Evolutionary conservation across 2,329 filamentous ascomycete genomes (phyloP).

Genomic region (Chaetothyriales sp.): DNA sequence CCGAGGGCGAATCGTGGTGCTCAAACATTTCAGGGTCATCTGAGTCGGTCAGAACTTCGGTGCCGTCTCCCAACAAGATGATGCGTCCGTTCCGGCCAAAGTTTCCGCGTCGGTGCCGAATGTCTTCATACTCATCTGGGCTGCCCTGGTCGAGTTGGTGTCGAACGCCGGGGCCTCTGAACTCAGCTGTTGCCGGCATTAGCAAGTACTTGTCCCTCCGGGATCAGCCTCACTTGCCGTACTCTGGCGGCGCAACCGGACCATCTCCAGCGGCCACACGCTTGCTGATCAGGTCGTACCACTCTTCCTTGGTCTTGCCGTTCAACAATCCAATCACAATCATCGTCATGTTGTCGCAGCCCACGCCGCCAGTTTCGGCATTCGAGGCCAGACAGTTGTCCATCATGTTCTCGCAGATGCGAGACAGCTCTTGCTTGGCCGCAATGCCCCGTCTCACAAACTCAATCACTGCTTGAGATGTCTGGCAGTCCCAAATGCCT

Average conservation of each 20-base stretch:
- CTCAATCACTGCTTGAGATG: slow-evolving; percentile 90
- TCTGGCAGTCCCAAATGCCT: slow-evolving; percentile 99
- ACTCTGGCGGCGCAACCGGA: slow-evolving; percentile 96
- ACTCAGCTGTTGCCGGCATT: slow-evolving; percentile 51
- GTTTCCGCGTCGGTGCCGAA: slow-evolving; percentile 45
- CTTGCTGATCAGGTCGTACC: slow-evolving; percentile 91
- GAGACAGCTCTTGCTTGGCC: slow-evolving; percentile 83
- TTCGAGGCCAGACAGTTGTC: slow-evolving; percentile 97
- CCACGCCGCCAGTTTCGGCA: slow-evolving; percentile 92
- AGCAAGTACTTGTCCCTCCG: slow-evolving; percentile 24
- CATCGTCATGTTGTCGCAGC: slow-evolving; percentile 99
- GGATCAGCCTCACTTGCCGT: slow-evolving; percentile 61
- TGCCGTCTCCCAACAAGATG: slow-evolving; percentile 89
- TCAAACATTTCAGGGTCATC: slow-evolving; percentile 92
- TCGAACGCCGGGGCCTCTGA: slow-evolving; percentile 67
- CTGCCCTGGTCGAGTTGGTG: slow-evolving; percentile 64
- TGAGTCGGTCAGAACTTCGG: slow-evolving; percentile 76
- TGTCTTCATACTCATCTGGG: slow-evolving; percentile 41
- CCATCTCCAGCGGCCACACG: slow-evolving; percentile 93
- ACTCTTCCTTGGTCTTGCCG: slow-evolving; percentile 89
- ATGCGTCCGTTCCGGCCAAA: slow-evolving; percentile 66
- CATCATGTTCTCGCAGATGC: slow-evolving; percentile 99
- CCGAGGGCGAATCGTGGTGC: slow-evolving; percentile 71
- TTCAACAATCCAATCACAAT: slow-evolving; percentile 73
- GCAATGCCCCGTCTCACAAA: slow-evolving; percentile 94